Conservation (phyloP, 805 yeast species). For the Candida koratica region DNA sequence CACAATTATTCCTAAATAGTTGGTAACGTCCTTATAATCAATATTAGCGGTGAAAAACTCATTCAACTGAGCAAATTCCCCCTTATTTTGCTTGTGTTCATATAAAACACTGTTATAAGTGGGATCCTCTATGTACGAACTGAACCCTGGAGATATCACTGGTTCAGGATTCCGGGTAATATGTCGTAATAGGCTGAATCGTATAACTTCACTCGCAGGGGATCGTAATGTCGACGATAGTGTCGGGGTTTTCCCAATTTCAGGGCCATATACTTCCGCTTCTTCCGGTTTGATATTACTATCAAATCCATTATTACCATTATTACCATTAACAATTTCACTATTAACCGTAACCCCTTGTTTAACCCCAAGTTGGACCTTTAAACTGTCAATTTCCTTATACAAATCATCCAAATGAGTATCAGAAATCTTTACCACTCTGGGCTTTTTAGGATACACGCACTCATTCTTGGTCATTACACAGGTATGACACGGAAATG, state of each 20-base stretch:
- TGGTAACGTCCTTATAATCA: neutral
- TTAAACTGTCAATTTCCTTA: slow-evolving; percentile 11
- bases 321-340: too few relatives aligned
- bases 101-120: neutral
- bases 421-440: slow-evolving; percentile 18
- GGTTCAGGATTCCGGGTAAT: slow-evolving; percentile 12
- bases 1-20: slow-evolving; percentile 16
- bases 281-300: too few relatives aligned
- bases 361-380: neutral
- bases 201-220: slow-evolving; percentile 23
- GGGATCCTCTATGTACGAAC: slow-evolving; percentile 21
- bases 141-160: slow-evolving; percentile 22
- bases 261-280: neutral
- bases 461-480: slow-evolving; percentile 15
- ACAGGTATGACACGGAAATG: slow-evolving; percentile 23
- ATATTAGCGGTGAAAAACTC: slow-evolving; percentile 2
- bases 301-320: too few relatives aligned
- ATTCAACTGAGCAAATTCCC: neutral
- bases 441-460: slow-evolving; percentile 20
- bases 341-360: neutral
- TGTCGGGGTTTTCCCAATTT: neutral
- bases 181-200: slow-evolving; percentile 23
- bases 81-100: slow-evolving; percentile 3
- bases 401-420: slow-evolving; percentile 22
- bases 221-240: slow-evolving; percentile 22